Base-by-base conservation (phyloP, 106 monocot species). In the Apostasia shenzhenica region DNA sequence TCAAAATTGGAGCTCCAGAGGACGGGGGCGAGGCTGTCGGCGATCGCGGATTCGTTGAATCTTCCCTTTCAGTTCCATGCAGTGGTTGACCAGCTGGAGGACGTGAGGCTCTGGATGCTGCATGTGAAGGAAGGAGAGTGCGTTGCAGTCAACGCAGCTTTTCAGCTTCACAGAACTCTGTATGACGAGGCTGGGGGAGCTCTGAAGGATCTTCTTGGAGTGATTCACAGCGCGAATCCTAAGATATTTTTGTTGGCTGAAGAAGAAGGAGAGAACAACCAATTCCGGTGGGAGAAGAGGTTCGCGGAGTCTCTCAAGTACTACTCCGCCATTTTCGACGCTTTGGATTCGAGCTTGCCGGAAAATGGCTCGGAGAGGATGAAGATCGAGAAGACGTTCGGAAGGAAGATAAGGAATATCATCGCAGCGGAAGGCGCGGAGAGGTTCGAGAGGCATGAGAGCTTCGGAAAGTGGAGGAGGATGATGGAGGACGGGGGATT, bases 21-120 rank as follows among this genome's bases (percentile, higher is more conserved):
- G 14, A 85, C 88, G 0, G 94, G 91, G 4, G 79, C 76, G 11
- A 60, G 91, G 70, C 87, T 94, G 12, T 70, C 78, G 0, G 68
- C 63, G 12, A 26, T 97, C 45, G 95, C 95, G 0, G 82, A 84
- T 52, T 75, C 71, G 1, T 44, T 84, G 50, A 60, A 79, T 57
- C 74, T 97, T 26, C 69, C 72, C 3, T 89, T 92, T 49, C 84
- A 92, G 70, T 97, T 92, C 74, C 95, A 97, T 52, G 62, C 79
- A 0, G 92, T 97, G 2, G 86, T 91, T 3, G 95, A 97, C 55
- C 45, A 81, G 47, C 66, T 92, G 47, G 92, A 97, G 67, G 92
- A 97, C 59, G 84, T 97, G 3, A 69, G 95, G 78, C 89, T 97
- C 6, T 97, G 95, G 95, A 97, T 97, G 95, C 92, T 97, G 14